A percentile compares a stretch with the other conserved stretches of the same genome.
Evolutionary conservation across 2,329 filamentous ascomycete genomes (phyloP).

Genomic region (Colletotrichum sp.): DNA sequence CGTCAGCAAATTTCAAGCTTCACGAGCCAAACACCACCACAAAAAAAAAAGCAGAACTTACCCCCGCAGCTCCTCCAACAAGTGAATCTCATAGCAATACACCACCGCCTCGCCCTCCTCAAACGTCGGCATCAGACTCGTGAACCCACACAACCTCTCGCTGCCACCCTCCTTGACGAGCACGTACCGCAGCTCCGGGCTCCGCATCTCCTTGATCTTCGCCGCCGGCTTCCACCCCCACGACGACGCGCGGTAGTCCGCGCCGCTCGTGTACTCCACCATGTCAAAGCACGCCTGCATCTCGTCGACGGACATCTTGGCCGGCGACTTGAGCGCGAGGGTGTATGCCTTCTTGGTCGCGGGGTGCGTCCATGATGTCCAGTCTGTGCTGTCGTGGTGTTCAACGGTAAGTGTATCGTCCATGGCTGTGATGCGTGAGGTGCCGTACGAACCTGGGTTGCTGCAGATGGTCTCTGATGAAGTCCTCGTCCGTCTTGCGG

Average conservation of each 20-base stretch:
- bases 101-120: slow-evolving; percentile 70
- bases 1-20: not conserved
- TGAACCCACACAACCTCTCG: slow-evolving; percentile 54
- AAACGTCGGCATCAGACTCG: slow-evolving; percentile 74
- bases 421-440: not conserved
- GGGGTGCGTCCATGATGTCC: slow-evolving; percentile 57
- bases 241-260: slow-evolving; percentile 67
- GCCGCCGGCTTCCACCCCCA: slow-evolving; percentile 65
- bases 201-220: slow-evolving; percentile 73
- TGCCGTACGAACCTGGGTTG: slow-evolving; percentile 41
- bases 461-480: slow-evolving; percentile 51
- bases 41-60: slow-evolving; percentile 34
- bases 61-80: slow-evolving; percentile 61
- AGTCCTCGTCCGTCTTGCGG: slow-evolving; percentile 49
- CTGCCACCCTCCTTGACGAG: slow-evolving; percentile 50
- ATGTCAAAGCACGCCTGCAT: slow-evolving; percentile 59
- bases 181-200: slow-evolving; percentile 71
- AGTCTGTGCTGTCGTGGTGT: slow-evolving; percentile 24
- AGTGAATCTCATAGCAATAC: slow-evolving; percentile 82
- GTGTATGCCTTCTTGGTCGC: slow-evolving; percentile 42
- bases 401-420: not conserved
- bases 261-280: slow-evolving; percentile 66
- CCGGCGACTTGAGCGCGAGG: slow-evolving; percentile 47
- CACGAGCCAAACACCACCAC: not conserved
- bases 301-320: slow-evolving; percentile 45